Evolutionary conservation across 129 eudicot genomes (phyloP).

Genomic region (Gnaphalium uliginosum): DNA sequence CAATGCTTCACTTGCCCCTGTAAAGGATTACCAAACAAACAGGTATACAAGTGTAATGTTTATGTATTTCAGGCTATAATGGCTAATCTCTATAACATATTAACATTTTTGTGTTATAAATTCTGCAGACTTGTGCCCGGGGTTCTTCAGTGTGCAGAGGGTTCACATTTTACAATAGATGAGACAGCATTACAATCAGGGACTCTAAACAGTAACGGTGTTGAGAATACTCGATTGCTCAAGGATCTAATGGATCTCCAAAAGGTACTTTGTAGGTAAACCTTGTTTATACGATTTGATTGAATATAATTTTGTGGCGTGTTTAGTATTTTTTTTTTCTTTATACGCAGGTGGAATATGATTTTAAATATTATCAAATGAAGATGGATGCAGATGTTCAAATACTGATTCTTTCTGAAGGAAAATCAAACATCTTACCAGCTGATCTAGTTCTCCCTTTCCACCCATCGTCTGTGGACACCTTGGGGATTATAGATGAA

Average conservation of each 20-base stretch:
- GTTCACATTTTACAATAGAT: conserved; percentile 80
- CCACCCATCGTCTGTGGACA: conserved; percentile 52
- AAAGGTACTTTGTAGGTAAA: conserved; percentile 41
- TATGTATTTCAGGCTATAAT: background rate
- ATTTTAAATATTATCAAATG: conserved; percentile 82
- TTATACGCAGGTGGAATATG: conserved; percentile 79
- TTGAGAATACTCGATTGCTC: conserved; percentile 67
- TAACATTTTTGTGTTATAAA: conserved; percentile 12
- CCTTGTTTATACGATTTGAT: background rate
- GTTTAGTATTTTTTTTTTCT: background rate
- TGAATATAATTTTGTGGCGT: background rate
- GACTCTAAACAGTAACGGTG: conserved; percentile 60
- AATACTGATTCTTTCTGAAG: conserved; percentile 71
- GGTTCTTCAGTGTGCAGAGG: conserved; percentile 79
- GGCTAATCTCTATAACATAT: background rate
- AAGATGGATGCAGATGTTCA: conserved; percentile 93
- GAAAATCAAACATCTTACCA: conserved; percentile 83
- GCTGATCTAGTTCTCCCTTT: conserved; percentile 88
- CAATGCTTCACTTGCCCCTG: conserved; percentile 63
- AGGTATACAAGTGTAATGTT: conserved; percentile 42
- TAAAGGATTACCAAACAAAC: conserved; percentile 81
- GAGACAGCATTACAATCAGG: conserved; percentile 77
- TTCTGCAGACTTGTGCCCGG: conserved; percentile 72
- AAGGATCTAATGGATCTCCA: conserved; percentile 69
- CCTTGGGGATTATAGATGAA: conserved; percentile 30